Evolutionary conservation across 129 eudicot species (phyloP).

Genomic region (Helianthus tuberosus): DNA sequence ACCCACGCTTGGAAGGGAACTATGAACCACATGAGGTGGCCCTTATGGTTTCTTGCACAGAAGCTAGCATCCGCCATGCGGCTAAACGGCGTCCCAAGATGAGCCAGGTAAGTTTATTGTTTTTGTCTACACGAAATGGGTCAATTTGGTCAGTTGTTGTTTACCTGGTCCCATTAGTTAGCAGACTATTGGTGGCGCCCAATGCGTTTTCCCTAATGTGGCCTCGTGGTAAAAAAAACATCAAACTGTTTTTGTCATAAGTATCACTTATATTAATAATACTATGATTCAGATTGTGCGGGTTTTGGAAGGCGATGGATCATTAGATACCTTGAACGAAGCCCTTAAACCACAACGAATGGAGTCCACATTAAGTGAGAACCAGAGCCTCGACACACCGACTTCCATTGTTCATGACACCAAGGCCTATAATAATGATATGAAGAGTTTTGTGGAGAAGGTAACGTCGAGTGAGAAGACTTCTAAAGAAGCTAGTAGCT

Average conservation of each 20-base stretch:
- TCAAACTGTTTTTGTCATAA: background rate
- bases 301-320: constrained; percentile 57
- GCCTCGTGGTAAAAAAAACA: too few relatives aligned
- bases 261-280: background rate
- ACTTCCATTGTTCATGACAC: constrained; percentile 50
- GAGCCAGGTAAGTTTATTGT: constrained; percentile 65
- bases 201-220: background rate
- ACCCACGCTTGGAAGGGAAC: constrained; percentile 65
- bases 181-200: background rate
- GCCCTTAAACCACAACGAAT: constrained; percentile 24
- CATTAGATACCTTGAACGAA: constrained; percentile 57
- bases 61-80: constrained; percentile 82
- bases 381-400: constrained; percentile 18
- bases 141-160: background rate
- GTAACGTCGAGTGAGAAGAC: constrained; percentile 32
- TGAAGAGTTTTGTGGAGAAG: constrained; percentile 66
- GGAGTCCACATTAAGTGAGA: constrained; percentile 4
- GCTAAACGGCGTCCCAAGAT: constrained; percentile 76
- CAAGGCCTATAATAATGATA: constrained; percentile 60
- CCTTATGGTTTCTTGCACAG: constrained; percentile 62
- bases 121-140: background rate
- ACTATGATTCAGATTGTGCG: constrained; percentile 55
- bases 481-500: constrained; percentile 29
- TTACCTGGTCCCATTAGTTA: background rate
- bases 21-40: constrained; percentile 52